These are phyloP conservation scores for Mycena sanguinolenta DNA, from an alignment of 768 basidiomycete species.

Conservation along the genomic window DNA sequence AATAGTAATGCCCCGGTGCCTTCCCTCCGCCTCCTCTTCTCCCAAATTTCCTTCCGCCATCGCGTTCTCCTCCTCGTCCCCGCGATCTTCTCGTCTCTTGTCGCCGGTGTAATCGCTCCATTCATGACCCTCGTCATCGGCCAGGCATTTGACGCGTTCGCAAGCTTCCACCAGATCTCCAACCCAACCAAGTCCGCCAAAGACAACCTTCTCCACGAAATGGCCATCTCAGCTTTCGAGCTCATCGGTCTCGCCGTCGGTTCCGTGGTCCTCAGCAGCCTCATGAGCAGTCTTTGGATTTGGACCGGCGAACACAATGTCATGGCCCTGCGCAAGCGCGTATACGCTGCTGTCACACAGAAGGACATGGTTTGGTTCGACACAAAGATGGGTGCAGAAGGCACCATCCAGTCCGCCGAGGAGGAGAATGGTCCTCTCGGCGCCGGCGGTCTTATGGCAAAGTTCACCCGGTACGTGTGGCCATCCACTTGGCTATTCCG, in stretches of 20 bases:
- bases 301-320: constrained; percentile 78
- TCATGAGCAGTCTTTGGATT: constrained; percentile 78
- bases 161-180: constrained; percentile 47
- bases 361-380: constrained; percentile 86
- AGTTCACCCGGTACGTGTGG: constrained; percentile 71
- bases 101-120: constrained; percentile 80
- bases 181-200: constrained; percentile 48
- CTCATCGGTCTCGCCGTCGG: constrained; percentile 66
- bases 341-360: constrained; percentile 68
- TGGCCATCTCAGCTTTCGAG: constrained; percentile 65
- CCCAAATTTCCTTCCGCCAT: constrained; percentile 71
- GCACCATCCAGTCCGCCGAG: constrained; percentile 52
- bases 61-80: constrained; percentile 72
- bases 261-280: constrained; percentile 69
- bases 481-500: neutral
- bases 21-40: constrained; percentile 75
- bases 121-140: constrained; percentile 91
- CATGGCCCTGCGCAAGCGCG: constrained; percentile 64
- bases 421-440: constrained; percentile 63
- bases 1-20: constrained; percentile 49
- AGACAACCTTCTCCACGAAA: constrained; percentile 59
- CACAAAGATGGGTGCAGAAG: constrained; percentile 68
- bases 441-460: constrained; percentile 84
- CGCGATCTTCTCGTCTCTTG: constrained; percentile 70
- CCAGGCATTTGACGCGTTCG: constrained; percentile 80